Evolutionary conservation across 768 basidiomycete genomes (phyloP).

Genomic region (Panus rudis): DNA sequence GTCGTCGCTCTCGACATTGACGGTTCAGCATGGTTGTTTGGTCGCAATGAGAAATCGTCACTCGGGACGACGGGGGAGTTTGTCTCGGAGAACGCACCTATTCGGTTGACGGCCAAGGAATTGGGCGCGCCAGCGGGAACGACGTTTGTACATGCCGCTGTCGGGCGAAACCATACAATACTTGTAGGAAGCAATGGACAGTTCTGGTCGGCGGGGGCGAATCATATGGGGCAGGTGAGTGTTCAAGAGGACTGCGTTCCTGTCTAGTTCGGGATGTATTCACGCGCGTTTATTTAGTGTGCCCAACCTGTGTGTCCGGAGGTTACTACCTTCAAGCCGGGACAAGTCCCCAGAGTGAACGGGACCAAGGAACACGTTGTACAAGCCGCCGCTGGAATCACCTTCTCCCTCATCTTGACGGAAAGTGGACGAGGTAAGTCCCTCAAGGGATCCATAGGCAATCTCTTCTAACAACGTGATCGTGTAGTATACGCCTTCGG

Average conservation of each 20-base stretch:
- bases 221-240: constrained; percentile 71
- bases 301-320: constrained; percentile 64
- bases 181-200: constrained; percentile 76
- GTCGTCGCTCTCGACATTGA: constrained; percentile 65
- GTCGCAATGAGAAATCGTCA: constrained; percentile 66
- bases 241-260: background rate
- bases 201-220: constrained; percentile 81
- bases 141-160: constrained; percentile 72
- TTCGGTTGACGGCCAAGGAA: constrained; percentile 48
- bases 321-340: constrained; percentile 54
- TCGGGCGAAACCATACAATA: constrained; percentile 76
- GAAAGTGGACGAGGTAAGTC: constrained; percentile 69
- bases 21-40: constrained; percentile 86
- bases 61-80: constrained; percentile 49
- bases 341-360: constrained; percentile 46
- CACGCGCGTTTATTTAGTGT: constrained; percentile 53
- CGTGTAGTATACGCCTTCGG: constrained; percentile 77
- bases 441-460: background rate
- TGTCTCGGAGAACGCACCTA: constrained; percentile 73
- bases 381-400: constrained; percentile 74
- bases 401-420: constrained; percentile 79
- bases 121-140: constrained; percentile 50
- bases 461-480: background rate
- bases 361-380: constrained; percentile 61
- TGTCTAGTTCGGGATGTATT: constrained; percentile 1